Conservation (phyloP, 768 basidiomycete genomes). For the Baorangia bicolor region DNA sequence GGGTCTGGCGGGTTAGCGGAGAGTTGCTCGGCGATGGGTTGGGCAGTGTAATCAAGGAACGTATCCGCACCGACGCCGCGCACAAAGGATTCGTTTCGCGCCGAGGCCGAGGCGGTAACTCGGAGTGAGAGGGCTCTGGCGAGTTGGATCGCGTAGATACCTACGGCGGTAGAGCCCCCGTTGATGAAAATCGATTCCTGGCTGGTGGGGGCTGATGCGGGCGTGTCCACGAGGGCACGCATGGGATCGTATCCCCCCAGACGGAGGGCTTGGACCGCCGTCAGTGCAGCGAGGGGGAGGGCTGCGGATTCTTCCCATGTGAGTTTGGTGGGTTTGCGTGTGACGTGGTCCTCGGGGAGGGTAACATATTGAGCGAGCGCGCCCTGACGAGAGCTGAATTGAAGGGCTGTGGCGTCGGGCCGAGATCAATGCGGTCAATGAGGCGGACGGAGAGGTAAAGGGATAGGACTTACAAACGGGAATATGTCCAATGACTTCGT, state of each 20-base stretch:
- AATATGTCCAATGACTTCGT: conserved; percentile 62
- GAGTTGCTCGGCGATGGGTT: conserved; percentile 49
- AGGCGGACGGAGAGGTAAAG: background rate
- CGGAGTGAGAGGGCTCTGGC: conserved; percentile 62
- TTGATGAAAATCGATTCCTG: conserved; percentile 64
- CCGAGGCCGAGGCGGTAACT: conserved; percentile 61
- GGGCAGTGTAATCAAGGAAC: conserved; percentile 64
- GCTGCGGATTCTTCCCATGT: conserved; percentile 60
- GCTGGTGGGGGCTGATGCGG: background rate
- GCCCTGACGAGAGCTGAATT: conserved; percentile 46
- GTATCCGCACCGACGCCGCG: conserved; percentile 62
- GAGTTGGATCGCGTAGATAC: conserved; percentile 68
- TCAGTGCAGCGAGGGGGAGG: conserved; percentile 54
- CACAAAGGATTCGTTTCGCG: conserved; percentile 58
- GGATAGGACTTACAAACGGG: conserved; percentile 32
- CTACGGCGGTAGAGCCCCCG: conserved; percentile 69
- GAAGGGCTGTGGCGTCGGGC: conserved; percentile 17
- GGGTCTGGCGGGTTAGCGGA: conserved; percentile 42
- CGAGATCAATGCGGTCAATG: background rate
- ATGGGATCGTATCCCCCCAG: conserved; percentile 48
- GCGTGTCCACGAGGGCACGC: background rate
- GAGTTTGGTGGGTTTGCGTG: conserved; percentile 44
- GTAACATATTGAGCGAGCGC: conserved; percentile 56
- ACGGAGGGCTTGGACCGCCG: conserved; percentile 58
- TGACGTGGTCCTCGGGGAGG: conserved; percentile 46